These are phyloP conservation scores for Nemania sp. DNA, from an alignment of 2,329 filamentous ascomycete genomes.

Conservation along the genomic window DNA sequence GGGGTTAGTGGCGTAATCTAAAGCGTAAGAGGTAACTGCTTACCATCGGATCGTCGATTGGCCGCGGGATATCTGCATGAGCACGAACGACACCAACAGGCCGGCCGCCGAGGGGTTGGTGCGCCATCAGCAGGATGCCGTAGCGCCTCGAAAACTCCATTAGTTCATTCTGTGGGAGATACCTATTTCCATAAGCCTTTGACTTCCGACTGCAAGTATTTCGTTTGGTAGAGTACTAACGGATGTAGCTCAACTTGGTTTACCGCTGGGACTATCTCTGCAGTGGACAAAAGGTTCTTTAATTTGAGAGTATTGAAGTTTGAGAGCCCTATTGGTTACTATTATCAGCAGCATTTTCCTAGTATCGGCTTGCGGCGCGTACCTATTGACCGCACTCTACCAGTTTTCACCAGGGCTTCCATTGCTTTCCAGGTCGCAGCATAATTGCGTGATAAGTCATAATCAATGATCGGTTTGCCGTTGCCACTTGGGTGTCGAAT, in stretches of 20 bases:
- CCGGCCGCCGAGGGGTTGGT: conserved; percentile 35
- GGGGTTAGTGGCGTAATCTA: conserved; percentile 22
- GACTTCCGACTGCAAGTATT: conserved; percentile 13
- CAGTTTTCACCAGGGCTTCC: conserved; percentile 36
- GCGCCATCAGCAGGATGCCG: conserved; percentile 35
- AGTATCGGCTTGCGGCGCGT: conserved; percentile 18
- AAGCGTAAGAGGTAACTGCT: conserved; percentile 20
- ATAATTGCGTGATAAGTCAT: conserved; percentile 32
- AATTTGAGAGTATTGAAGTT: conserved; percentile 37
- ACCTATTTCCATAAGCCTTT: conserved; percentile 27
- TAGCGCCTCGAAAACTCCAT: conserved; percentile 29
- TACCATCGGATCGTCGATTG: conserved; percentile 34
- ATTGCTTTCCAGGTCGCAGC: conserved; percentile 36
- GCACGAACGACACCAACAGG: conserved; percentile 37
- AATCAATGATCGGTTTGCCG: conserved; percentile 34
- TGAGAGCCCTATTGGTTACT: conserved; percentile 32
- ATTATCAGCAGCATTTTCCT: conserved; percentile 20
- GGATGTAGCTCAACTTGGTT: conserved; percentile 37
- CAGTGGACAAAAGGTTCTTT: conserved; percentile 26
- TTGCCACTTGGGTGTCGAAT: conserved; percentile 30
- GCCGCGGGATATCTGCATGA: conserved; percentile 27
- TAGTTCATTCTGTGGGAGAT: conserved; percentile 37
- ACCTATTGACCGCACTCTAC: conserved; percentile 36
- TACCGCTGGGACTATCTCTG: conserved; percentile 33
- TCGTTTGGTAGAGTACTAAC: conserved; percentile 27